These are phyloP conservation scores for Yamadazyma nakazawae DNA, from an alignment of 805 yeast genomes.

Conservation along the genomic window DNA sequence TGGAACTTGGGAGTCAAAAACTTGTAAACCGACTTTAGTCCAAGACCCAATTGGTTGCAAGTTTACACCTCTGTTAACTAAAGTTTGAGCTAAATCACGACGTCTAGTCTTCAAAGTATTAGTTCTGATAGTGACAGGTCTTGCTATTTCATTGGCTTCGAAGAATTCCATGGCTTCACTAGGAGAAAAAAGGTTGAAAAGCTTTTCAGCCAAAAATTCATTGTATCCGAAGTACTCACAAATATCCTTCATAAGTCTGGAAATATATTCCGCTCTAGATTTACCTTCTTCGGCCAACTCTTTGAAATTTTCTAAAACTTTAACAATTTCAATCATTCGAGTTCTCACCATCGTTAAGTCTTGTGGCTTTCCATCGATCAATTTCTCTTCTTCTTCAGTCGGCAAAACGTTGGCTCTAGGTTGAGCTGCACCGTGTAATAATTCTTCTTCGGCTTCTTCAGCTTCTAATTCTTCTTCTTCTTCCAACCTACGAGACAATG, in stretches of 20 bases:
- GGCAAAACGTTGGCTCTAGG: conserved; percentile 81
- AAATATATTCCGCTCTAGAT: conserved; percentile 78
- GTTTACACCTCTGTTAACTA: conserved; percentile 95
- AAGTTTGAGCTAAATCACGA: conserved; percentile 90
- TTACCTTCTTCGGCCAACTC: conserved; percentile 79
- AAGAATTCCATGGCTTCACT: conserved; percentile 97
- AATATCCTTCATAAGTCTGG: conserved; percentile 78
- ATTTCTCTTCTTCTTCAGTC: conserved; percentile 59
- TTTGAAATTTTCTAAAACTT: conserved; percentile 87
- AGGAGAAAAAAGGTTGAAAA: conserved; percentile 88
- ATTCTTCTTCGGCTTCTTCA: conserved; percentile 49
- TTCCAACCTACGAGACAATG: conserved; percentile 64
- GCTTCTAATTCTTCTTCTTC: conserved; percentile 49
- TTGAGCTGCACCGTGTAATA: conserved; percentile 57
- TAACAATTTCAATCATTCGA: conserved; percentile 92
- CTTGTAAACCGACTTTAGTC: conserved; percentile 97
- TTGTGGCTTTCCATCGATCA: conserved; percentile 51
- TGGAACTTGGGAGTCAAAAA: conserved; percentile 98
- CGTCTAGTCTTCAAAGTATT: conserved; percentile 93
- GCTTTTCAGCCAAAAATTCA: conserved; percentile 87
- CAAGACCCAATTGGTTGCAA: conserved; percentile 95
- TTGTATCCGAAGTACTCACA: conserved; percentile 93
- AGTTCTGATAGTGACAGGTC: conserved; percentile 98
- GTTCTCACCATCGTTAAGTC: conserved; percentile 84
- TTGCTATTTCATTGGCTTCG: conserved; percentile 95